Base-by-base conservation (phyloP, 2,329 filamentous ascomycete species). In the Coniosporium tulheliwenetii region DNA sequence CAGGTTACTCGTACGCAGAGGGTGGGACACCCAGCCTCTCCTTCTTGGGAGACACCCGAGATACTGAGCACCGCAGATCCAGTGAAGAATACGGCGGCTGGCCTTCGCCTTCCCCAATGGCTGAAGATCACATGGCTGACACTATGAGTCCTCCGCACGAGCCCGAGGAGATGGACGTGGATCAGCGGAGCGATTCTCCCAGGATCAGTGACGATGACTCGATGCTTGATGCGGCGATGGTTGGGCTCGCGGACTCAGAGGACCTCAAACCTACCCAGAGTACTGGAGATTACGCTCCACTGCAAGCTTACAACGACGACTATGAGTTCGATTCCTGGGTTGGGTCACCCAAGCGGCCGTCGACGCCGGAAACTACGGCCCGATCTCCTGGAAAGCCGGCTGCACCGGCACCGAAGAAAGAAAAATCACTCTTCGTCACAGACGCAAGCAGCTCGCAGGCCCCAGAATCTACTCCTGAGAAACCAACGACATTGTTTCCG, bases 211-310 rank as follows among this genome's bases (percentile, higher is more conserved):
- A 36, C 16, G 46, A 48, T 30, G 42, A 46, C 14, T 44, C 46
- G 3, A 43, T 48, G 42, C 38, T 48, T 9, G 44, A 48, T 15
- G 44, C 43, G 2, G 41, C 39, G 8, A 31, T 46, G 39, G 36
- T 48, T n/a, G 44, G 44, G 5, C 14, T 39, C 7, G 41, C 46
- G 31, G 46, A 47, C 19, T 46, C 46, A 9, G 26, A 36, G 32
- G 38, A 41, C 26, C 36, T 45, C 10, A 39, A 34, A n/a, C 13
- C 33, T 12, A 19, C 15, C 8, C 13, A 10, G 9, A 7, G 16
- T 5, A 37, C 19, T n/a, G 7, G 10, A n/a, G 31, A 35, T n/a
- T 10, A 13, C 16, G 5, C 39, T 7, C 5, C 8, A 10, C 29
- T 7, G 7, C 19, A 26, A 26, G 19, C 19, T 3, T 26, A 26